phyloP scores from a whole-genome alignment of 2,329 filamentous ascomycete species.

The Pestalotiopsis sp. region DNA sequence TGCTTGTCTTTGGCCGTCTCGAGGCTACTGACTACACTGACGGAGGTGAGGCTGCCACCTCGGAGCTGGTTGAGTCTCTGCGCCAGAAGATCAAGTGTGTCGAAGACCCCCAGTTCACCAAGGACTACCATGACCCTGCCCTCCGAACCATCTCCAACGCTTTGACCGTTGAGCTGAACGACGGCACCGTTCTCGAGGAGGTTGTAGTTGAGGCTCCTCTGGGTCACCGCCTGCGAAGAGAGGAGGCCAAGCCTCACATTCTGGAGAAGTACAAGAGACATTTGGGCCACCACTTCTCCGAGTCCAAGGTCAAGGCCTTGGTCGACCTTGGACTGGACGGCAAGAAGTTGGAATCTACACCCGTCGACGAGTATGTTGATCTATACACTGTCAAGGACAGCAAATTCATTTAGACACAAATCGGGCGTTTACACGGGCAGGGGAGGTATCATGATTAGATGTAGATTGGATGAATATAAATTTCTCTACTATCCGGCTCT shows the following conservation, averaged over 20 bases:
- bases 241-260: constrained; percentile 98
- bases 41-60: constrained; percentile 88
- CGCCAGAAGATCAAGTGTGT: constrained; percentile 94
- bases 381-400: constrained; percentile 61
- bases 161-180: constrained; percentile 90
- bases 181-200: constrained; percentile 89
- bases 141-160: constrained; percentile 98
- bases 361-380: constrained; percentile 93
- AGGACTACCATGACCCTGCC: constrained; percentile 91
- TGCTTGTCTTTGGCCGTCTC: constrained; percentile 94
- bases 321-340: constrained; percentile 77
- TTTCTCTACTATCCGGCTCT: neutral
- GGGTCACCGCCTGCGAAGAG: constrained; percentile 85
- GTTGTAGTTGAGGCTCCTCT: constrained; percentile 92
- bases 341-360: constrained; percentile 75
- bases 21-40: constrained; percentile 94
- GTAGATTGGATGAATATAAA: constrained; percentile 11
- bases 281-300: constrained; percentile 78
- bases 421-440: neutral
- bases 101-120: constrained; percentile 92
- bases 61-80: constrained; percentile 85
- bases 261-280: constrained; percentile 95
- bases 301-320: constrained; percentile 78
- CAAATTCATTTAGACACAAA: constrained; percentile 51
- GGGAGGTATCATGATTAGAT: constrained; percentile 7